phyloP scores from a whole-genome alignment of 176 grass and related monocot species.

The Secale cereale region DNA sequence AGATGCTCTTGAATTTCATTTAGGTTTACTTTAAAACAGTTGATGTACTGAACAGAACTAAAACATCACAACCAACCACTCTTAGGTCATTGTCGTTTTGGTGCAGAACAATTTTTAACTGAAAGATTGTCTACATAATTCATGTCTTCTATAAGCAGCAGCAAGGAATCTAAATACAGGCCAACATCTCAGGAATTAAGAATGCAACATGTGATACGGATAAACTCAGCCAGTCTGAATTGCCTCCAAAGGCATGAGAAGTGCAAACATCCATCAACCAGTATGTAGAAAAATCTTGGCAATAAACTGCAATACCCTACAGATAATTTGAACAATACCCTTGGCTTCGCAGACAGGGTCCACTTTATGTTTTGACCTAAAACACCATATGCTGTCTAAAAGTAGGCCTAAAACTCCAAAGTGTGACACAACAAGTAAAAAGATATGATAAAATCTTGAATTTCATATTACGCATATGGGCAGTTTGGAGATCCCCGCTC shows the following conservation, averaged over 20 bases:
- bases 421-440: neutral
- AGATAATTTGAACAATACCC: neutral
- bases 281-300: neutral
- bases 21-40: neutral
- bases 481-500: neutral
- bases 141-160: neutral
- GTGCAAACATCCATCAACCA: neutral
- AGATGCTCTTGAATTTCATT: constrained; percentile 5
- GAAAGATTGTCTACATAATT: neutral
- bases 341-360: neutral
- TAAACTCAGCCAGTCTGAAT: neutral
- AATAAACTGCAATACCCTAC: neutral
- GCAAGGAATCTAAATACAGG: constrained; percentile 10
- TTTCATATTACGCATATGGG: no score
- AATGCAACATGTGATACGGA: neutral
- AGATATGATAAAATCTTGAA: neutral
- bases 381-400: neutral
- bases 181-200: neutral
- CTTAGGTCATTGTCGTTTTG: neutral
- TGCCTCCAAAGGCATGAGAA: neutral
- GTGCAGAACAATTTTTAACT: neutral
- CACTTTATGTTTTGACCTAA: constrained; percentile 7
- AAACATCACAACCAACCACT: neutral
- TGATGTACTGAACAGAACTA: neutral
- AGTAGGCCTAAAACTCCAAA: neutral